phyloP scores from a whole-genome alignment of 495 filamentous ascomycete genomes.

The Penicillium desertorum region DNA sequence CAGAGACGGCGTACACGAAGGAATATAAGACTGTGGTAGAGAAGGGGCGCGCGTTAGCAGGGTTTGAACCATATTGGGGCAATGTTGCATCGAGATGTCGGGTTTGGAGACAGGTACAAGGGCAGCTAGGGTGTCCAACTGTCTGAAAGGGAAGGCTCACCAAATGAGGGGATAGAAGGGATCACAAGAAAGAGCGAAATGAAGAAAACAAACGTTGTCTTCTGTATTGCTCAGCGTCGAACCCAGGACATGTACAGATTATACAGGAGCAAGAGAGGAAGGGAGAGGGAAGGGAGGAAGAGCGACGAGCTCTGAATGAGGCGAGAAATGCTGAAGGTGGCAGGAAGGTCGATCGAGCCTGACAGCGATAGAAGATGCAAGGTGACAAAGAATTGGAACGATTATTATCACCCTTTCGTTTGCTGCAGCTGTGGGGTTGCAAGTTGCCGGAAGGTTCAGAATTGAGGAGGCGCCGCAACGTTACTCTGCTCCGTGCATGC shows the following conservation, averaged over 20 bases:
- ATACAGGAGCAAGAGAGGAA: constrained; percentile 31
- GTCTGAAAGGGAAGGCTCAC: constrained; percentile 22
- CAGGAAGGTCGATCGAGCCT: constrained; percentile 20
- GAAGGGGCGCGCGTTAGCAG: constrained; percentile 20
- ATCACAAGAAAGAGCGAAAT: constrained; percentile 17
- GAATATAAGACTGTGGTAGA: constrained; percentile 28
- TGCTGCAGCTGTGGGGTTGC: constrained; percentile 28
- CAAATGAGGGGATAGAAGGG: constrained; percentile 29
- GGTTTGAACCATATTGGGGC: neutral
- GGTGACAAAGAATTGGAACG: constrained; percentile 38
- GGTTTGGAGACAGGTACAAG: neutral
- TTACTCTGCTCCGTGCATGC: constrained; percentile 53
- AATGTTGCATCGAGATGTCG: constrained; percentile 2
- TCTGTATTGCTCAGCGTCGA: constrained; percentile 21
- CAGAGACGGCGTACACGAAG: constrained; percentile 34
- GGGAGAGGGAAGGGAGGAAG: constrained; percentile 35
- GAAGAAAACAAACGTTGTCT: constrained; percentile 15
- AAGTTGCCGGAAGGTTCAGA: constrained; percentile 31
- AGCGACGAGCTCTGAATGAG: constrained; percentile 24
- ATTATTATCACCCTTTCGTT: constrained; percentile 39
- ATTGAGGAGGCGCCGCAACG: constrained; percentile 36
- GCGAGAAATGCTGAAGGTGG: constrained; percentile 30
- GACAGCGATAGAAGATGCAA: constrained; percentile 36
- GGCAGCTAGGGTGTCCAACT: constrained; percentile 16
- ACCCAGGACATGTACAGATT: constrained; percentile 40